A percentile compares a stretch with the other conserved stretches of the same genome.
phyloP scores from a whole-genome alignment of 2,329 filamentous ascomycete species.

The Geosmithia morbida region DNA sequence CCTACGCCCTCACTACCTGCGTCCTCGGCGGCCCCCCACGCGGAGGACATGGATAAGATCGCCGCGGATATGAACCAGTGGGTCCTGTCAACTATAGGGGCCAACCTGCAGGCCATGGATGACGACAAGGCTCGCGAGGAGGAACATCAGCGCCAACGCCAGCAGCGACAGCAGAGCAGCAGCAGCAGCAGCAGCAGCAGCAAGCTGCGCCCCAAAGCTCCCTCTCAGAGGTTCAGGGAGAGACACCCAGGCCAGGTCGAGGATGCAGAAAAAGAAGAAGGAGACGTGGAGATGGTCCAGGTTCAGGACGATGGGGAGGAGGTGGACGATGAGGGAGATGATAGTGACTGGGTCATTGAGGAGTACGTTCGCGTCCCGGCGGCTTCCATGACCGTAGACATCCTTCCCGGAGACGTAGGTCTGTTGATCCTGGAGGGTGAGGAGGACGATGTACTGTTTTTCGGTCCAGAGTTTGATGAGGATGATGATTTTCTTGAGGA shows the following conservation, averaged over 20 bases:
- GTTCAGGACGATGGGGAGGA: constrained; percentile 21
- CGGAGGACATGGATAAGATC: constrained; percentile 32
- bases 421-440: constrained; percentile 42
- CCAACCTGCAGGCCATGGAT: constrained; percentile 33
- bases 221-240: constrained; percentile 38
- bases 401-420: constrained; percentile 36
- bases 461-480: constrained; percentile 42
- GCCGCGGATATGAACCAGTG: constrained; percentile 42
- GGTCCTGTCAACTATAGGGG: constrained; percentile 42
- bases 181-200: constrained; percentile 6
- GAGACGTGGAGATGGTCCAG: constrained; percentile 1
- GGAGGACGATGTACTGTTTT: constrained; percentile 46
- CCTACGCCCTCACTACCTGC: constrained; percentile 14
- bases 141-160: constrained; percentile 3
- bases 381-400: constrained; percentile 28
- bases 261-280: constrained; percentile 1
- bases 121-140: constrained; percentile 18
- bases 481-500: constrained; percentile 44
- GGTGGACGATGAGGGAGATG: constrained; percentile 20
- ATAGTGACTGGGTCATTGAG: constrained; percentile 48
- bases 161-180: not conserved
- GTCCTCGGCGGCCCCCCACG: constrained; percentile 17
- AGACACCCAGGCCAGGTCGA: constrained; percentile 30
- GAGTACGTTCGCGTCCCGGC: constrained; percentile 49
- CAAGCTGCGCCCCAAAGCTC: constrained; percentile 42